Conservation (phyloP, 148 eudicot species). For the Rheum nobile region DNA sequence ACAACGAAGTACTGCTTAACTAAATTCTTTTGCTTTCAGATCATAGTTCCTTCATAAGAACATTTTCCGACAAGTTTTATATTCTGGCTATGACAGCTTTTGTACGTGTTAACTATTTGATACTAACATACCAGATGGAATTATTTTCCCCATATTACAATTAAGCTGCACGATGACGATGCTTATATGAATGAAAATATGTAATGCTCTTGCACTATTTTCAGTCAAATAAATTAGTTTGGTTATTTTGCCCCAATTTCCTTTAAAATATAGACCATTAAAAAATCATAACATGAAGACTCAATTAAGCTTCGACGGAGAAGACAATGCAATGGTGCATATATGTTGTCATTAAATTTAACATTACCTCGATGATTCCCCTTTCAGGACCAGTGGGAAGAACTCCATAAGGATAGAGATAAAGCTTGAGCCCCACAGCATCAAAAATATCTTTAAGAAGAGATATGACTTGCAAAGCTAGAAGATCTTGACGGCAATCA, state of each 20-base stretch:
- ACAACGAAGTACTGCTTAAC: neutral
- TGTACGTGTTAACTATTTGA: neutral
- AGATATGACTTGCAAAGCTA: slow-evolving; percentile 94
- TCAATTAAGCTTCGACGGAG: neutral
- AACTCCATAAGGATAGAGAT: slow-evolving; percentile 94
- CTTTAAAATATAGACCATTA: no score
- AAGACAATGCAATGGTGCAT: neutral
- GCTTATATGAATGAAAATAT: neutral
- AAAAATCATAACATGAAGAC: neutral
- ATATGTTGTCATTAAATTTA: neutral
- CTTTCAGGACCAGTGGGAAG: slow-evolving; percentile 94
- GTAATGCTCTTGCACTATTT: no score
- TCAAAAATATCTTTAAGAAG: slow-evolving; percentile 81
- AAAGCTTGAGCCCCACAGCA: slow-evolving; percentile 77
- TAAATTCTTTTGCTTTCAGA: neutral
- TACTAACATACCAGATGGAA: neutral
- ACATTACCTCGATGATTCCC: slow-evolving; percentile 84
- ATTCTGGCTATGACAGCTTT: neutral
- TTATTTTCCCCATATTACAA: neutral
- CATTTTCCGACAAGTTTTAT: neutral
- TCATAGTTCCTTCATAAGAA: neutral
- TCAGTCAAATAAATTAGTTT: no score
- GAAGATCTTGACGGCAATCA: slow-evolving; percentile 98
- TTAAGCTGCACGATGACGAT: neutral
- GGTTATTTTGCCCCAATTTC: no score